These are phyloP conservation scores for Pseudofabraea citricarpa DNA, from an alignment of 2,329 filamentous ascomycete species.

Conservation along the genomic window DNA sequence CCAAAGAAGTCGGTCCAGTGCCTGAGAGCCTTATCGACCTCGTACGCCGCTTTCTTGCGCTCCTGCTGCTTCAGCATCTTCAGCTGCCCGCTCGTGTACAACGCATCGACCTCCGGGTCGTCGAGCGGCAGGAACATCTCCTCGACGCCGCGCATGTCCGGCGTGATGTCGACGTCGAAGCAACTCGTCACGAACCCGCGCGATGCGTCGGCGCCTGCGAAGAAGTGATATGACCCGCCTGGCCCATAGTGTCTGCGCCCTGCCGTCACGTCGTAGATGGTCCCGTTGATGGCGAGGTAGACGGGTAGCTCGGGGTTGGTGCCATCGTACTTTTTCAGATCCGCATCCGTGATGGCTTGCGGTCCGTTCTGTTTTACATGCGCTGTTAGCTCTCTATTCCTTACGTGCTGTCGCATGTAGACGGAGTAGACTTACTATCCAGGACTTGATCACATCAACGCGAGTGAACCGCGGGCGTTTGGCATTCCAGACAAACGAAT, in stretches of 20 bases:
- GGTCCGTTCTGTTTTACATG: constrained; percentile 49
- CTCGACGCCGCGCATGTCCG: constrained; percentile 84
- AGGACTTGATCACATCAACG: constrained; percentile 15
- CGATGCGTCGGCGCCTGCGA: constrained; percentile 80
- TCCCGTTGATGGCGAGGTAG: constrained; percentile 86
- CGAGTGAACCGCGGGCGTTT: constrained; percentile 21
- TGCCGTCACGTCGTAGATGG: constrained; percentile 76
- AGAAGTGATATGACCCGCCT: constrained; percentile 81
- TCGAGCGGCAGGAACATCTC: constrained; percentile 72
- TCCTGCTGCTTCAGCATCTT: constrained; percentile 55
- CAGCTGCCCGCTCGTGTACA: constrained; percentile 51
- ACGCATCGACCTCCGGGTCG: constrained; percentile 54
- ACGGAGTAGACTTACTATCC: constrained; percentile 18
- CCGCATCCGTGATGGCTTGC: constrained; percentile 64
- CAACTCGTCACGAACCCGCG: constrained; percentile 91
- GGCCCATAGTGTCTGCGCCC: constrained; percentile 71
- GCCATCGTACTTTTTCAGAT: constrained; percentile 76
- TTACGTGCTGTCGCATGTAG: no score
- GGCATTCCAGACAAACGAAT: constrained; percentile 23
- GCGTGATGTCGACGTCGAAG: constrained; percentile 72
- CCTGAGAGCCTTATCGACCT: constrained; percentile 62
- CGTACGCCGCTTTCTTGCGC: constrained; percentile 54
- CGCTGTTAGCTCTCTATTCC: no score
- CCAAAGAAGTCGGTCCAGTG: constrained; percentile 84
- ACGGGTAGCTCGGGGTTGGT: constrained; percentile 69